Evolutionary conservation across 108 stramenopile genomes (phyloP).

Genomic region (Mayamaea pseudoterrestris): DNA sequence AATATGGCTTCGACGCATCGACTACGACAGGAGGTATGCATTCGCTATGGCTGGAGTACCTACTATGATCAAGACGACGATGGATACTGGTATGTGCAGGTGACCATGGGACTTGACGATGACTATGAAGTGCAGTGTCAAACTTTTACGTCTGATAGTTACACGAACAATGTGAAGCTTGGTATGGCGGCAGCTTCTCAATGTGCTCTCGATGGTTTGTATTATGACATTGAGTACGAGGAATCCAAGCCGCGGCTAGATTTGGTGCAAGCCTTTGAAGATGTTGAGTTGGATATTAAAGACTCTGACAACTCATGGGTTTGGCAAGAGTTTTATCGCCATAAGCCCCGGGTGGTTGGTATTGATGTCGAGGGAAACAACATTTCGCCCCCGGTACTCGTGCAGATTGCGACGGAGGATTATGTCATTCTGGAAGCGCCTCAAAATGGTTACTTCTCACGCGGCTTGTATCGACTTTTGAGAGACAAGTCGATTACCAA

Average conservation of each 20-base stretch:
- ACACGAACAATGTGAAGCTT: background rate
- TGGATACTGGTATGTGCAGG: slow-evolving; percentile 9
- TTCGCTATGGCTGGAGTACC: slow-evolving; percentile 18
- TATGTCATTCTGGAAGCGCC: slow-evolving; percentile 24
- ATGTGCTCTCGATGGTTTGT: background rate
- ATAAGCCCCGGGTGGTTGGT: too few species aligned
- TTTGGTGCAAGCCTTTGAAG: slow-evolving; percentile 8
- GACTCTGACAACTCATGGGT: too few species aligned
- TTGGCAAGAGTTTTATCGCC: too few species aligned
- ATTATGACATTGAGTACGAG: background rate
- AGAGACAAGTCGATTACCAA: slow-evolving; percentile 18
- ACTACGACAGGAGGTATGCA: slow-evolving; percentile 15
- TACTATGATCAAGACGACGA: background rate
- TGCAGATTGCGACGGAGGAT: slow-evolving; percentile 13
- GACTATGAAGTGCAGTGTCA: too few species aligned
- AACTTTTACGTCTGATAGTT: background rate
- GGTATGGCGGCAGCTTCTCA: slow-evolving; percentile 13
- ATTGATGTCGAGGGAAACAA: slow-evolving; percentile 28
- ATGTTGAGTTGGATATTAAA: too few species aligned
- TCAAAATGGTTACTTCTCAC: slow-evolving; percentile 7
- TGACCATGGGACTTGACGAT: slow-evolving; percentile 5
- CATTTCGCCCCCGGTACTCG: slow-evolving; percentile 21
- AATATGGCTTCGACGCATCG: slow-evolving; percentile 5
- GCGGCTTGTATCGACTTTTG: slow-evolving; percentile 14
- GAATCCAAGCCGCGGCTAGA: slow-evolving; percentile 4